Percentiles rank a stretch among this genome's conserved stretches.
phyloP scores from a whole-genome alignment of 495 filamentous ascomycete genomes.

The Cairneyella variabilis region DNA sequence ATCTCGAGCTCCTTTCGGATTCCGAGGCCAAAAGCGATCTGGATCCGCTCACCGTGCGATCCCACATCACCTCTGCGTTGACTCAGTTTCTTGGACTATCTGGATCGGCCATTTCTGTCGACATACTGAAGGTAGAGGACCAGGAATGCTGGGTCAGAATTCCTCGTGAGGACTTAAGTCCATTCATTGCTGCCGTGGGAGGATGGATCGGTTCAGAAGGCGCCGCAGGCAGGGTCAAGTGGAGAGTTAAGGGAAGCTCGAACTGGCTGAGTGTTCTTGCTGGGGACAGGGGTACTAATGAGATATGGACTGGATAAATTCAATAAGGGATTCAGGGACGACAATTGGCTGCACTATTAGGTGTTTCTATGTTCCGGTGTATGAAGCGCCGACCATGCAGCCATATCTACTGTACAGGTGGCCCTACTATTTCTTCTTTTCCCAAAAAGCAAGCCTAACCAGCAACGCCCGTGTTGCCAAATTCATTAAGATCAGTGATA shows the following conservation, averaged over 20 bases:
- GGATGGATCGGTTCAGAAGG: slow-evolving; percentile 50
- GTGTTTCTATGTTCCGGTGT: background rate
- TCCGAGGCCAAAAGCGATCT: slow-evolving; percentile 27
- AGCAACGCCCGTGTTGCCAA: no score
- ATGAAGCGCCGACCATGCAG: background rate
- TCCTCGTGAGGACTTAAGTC: slow-evolving; percentile 61
- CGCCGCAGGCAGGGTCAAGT: slow-evolving; percentile 40
- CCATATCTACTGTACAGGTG: slow-evolving; percentile 5
- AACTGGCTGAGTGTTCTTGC: slow-evolving; percentile 44
- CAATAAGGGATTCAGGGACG: background rate
- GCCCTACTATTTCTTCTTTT: background rate
- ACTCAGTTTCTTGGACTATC: slow-evolving; percentile 75
- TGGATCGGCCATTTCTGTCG: slow-evolving; percentile 72
- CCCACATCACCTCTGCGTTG: slow-evolving; percentile 69
- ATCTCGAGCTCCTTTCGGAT: slow-evolving; percentile 11
- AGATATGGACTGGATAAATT: slow-evolving; percentile 19
- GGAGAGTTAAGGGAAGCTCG: slow-evolving; percentile 53
- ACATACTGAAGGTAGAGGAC: slow-evolving; percentile 65
- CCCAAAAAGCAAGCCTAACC: no score
- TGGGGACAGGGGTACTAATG: background rate
- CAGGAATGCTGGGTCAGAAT: slow-evolving; percentile 69
- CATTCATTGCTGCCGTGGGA: slow-evolving; percentile 63
- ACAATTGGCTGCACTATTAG: background rate
- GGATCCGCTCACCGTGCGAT: slow-evolving; percentile 70
- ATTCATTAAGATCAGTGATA: slow-evolving; percentile 1